Base-by-base conservation (phyloP, 345 rosid species). In the Eucalyptus polyanthemos region DNA sequence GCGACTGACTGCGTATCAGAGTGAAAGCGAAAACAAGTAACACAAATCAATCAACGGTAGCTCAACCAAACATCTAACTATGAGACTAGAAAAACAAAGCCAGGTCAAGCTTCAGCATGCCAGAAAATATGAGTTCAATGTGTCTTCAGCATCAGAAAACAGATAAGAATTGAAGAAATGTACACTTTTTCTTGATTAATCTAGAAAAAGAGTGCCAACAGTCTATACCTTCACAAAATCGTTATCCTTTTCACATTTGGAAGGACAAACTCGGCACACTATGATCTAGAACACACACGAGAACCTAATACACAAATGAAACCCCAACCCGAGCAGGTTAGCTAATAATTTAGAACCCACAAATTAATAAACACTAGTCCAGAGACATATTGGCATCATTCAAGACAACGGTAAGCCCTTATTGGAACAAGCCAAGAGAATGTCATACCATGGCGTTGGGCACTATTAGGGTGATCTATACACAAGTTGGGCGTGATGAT, bases 371-470 rank as follows among this genome's bases (percentile, higher is more conserved):
- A 8, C 0, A 60, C 58, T 29, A 88, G 80, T 45, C 89, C 60
- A 42, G 56, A 87, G 42, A 47, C 47, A 12, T 21, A 44, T 40
- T 89, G 50, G 86, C 60, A 19, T 42, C 12, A 49, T 24, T 90
- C 90, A 90, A 29, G 87, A 88, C 53, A 90, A 88, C 29, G 95
- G 89, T 81, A 92, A 72, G 56, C 92, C 89, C 88, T 94, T 54
- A 88, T 80, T 54, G 90, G 16, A 51, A 91, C 88, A 49, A 90
- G 90, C 94, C 92, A 94, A n/a, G 93, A 69, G 67, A 91, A 72
- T 21, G 90, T 31, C 50, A 51, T 72, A 58, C 86, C 62, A 42
- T 88, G 92, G 83, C 89, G 91, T 49, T 88, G 93, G 86, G 47
- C 34, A 12, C 62, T 80, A 16, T 5, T 91, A 17, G 92, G 89